These are phyloP conservation scores for Persicaria tinctoria DNA, from an alignment of 148 eudicot genomes.

Conservation along the genomic window DNA sequence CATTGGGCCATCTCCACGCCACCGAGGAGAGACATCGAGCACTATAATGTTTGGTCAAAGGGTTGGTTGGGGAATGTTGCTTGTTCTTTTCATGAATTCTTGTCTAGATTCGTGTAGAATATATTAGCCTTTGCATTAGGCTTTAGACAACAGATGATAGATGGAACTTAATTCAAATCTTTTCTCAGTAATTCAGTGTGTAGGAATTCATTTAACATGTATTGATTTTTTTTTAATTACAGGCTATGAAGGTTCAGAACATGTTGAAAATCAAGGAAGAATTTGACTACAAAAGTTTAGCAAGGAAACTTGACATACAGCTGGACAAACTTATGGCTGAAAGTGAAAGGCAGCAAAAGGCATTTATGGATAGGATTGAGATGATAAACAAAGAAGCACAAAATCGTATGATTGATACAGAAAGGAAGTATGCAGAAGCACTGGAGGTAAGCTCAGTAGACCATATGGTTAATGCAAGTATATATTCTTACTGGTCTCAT, in stretches of 20 bases:
- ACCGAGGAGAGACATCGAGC: slow-evolving; percentile 85
- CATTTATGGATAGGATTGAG: slow-evolving; percentile 67
- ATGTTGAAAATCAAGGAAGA: slow-evolving; percentile 96
- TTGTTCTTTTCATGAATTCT: neutral
- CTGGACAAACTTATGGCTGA: slow-evolving; percentile 86
- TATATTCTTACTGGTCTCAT: neutral
- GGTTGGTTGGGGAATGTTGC: slow-evolving; percentile 28
- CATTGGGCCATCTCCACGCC: slow-evolving; percentile 90
- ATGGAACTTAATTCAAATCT: neutral
- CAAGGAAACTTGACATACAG: slow-evolving; percentile 87
- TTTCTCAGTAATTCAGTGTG: too few relatives aligned
- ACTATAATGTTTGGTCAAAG: slow-evolving; percentile 92
- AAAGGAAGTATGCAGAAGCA: slow-evolving; percentile 60
- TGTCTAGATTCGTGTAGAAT: neutral
- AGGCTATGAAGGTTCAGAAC: slow-evolving; percentile 89
- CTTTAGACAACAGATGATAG: neutral
- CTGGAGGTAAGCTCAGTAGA: slow-evolving; percentile 47
- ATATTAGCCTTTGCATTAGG: neutral
- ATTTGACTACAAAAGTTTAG: slow-evolving; percentile 87
- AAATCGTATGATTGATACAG: slow-evolving; percentile 50
- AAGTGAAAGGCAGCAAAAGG: slow-evolving; percentile 84
- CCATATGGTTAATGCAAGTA: neutral
- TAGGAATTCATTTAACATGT: neutral
- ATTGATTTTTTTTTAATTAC: slow-evolving; percentile 4
- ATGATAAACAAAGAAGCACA: slow-evolving; percentile 61